phyloP scores from a whole-genome alignment of 1,139 yeast genomes.

The Taiozyma sp. region DNA sequence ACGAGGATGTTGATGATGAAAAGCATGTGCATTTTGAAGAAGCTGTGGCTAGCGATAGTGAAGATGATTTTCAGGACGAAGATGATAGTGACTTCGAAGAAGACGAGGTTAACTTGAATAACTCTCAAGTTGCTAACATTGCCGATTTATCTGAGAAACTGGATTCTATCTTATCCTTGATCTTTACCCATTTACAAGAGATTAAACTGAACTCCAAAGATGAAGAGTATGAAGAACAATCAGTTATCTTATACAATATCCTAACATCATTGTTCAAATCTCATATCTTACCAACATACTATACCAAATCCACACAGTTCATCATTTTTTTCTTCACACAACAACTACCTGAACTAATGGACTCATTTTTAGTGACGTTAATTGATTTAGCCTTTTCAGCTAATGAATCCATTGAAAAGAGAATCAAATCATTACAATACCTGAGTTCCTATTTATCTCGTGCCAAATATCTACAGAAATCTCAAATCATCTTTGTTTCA shows the following conservation, averaged over 20 bases:
- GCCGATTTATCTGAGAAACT: conserved; percentile 58
- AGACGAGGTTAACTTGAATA: conserved; percentile 32
- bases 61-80: conserved; percentile 15
- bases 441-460: conserved; percentile 88
- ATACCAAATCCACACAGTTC: conserved; percentile 86
- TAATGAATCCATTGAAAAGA: conserved; percentile 61
- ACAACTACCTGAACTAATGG: conserved; percentile 75
- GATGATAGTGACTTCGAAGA: conserved; percentile 23
- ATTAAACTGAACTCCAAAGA: conserved; percentile 39
- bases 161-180: conserved; percentile 55
- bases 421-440: conserved; percentile 88
- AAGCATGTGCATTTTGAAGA: conserved; percentile 34
- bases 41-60: conserved; percentile 29
- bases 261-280: conserved; percentile 72
- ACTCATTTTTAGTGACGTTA: conserved; percentile 74
- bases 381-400: conserved; percentile 77
- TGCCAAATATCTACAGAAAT: conserved; percentile 64
- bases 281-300: conserved; percentile 86
- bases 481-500: conserved; percentile 73
- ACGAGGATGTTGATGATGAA: conserved; percentile 57
- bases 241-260: conserved; percentile 70
- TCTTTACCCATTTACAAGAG: conserved; percentile 44
- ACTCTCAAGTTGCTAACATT: conserved; percentile 48
- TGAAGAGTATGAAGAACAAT: conserved; percentile 42
- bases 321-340: conserved; percentile 79